Evolutionary conservation across 148 eudicot species (phyloP), one percentile per base, ranked within the genome.

Genomic region (Cornus florida): DNA sequence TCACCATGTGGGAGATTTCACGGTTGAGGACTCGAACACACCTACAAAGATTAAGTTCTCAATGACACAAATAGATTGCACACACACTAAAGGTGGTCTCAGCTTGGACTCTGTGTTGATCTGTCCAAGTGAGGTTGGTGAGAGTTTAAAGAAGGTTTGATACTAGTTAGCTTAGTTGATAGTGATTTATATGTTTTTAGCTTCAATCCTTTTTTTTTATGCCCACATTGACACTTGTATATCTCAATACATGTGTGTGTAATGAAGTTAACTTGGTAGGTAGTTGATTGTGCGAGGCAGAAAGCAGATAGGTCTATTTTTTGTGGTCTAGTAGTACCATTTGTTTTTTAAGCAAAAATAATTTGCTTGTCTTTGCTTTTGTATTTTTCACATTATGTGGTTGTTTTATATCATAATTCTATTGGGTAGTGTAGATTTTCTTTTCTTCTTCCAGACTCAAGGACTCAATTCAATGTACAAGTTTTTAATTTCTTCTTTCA

Each of bases 1-100:
- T 41, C 79, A 85, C 80, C 90, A 88, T 70, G 97, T 79, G 4
- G 97, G 97, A 32, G 88, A 93, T 81, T 93, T 93, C 72, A 75
- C 78, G 5, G 91, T 89, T 7, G 85, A 72, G 2, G 68, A 79
- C 60, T 71, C 86, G 2, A 41, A 75, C 6, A 24, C 10, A 13
- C 71, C 79, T 10, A 71, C 83, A 66, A 85, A 73, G 72, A 66
- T 93, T 77, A 90, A 85, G 75, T 93, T 89, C 79, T 90, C 94
- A 0, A 84, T 91, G 94, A 78, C 84, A 48, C 97, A 93, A 78
- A 91, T 93, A 19, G 95, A 93, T 74, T 93, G 97, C 80, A 93
- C 97, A 33, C 97, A 93, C 67, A 80, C 91, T 5, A 93, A 93
- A 80, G 93, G 90, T 6, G 97, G 97, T 4, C 87, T 93, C 6